phyloP scores from a whole-genome alignment of 352 stramenopile genomes.

The Pythium biforme region DNA sequence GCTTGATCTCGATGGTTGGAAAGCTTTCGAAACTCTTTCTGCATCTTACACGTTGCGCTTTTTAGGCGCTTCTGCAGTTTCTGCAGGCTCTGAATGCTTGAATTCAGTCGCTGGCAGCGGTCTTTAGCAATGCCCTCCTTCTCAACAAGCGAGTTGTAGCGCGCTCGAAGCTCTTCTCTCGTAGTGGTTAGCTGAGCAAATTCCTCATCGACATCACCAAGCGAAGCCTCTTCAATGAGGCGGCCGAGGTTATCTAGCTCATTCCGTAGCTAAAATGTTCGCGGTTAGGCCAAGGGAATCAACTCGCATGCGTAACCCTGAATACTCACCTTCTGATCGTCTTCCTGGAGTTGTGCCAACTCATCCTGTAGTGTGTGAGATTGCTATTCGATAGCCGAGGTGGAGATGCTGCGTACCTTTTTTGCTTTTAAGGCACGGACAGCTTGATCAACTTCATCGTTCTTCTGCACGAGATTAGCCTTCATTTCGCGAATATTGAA shows the following conservation, averaged over 20 bases:
- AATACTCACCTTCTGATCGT: not conserved
- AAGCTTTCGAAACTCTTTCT: constrained; percentile 14
- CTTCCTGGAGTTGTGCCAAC: constrained; percentile 10
- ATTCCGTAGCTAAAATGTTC: not conserved
- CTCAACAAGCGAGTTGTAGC: not conserved
- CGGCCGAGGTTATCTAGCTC: not conserved
- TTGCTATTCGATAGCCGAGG: not conserved
- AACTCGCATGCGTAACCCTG: not conserved
- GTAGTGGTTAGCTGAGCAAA: not conserved
- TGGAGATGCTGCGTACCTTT: constrained; percentile 12
- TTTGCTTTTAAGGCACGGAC: constrained; percentile 5
- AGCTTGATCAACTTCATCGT: constrained; percentile 15
- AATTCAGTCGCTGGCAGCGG: not conserved
- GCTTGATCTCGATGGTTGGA: not conserved
- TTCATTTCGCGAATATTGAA: constrained; percentile 21
- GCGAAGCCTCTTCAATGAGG: not conserved
- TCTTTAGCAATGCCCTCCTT: not conserved
- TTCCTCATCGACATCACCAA: not conserved
- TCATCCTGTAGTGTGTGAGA: constrained; percentile 7
- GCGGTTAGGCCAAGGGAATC: not conserved
- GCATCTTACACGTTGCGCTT: constrained; percentile 9
- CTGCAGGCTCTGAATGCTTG: not conserved
- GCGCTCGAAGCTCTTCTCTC: not conserved
- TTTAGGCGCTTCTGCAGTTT: constrained; percentile 9
- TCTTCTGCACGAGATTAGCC: constrained; percentile 10